Base-by-base conservation (phyloP, 441 rosid species). In the Viola pubescens region DNA sequence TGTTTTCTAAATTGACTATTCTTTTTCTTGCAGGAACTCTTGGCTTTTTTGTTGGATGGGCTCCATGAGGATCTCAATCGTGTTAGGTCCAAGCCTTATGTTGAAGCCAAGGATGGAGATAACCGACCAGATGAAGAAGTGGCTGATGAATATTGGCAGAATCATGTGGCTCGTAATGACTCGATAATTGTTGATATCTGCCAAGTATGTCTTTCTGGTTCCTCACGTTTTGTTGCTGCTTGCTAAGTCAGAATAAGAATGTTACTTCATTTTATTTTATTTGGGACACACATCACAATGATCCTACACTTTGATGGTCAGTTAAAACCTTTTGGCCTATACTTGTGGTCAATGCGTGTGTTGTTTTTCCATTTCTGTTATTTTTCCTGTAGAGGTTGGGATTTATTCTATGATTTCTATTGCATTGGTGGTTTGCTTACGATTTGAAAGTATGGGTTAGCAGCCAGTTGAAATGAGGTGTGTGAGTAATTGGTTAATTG, bases 11-110 rank as follows among this genome's bases (percentile, higher is more conserved):
- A 9, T 12, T 39, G 37, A 50, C 19, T 57, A 9, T 9, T 16
- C 45, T 7, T 14, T 49, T 16, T 11, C 37, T 16, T 40, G 39
- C 58, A 87, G 94, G 95, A 84, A 65, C 77, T 87, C 59, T 87
- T 84, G 60, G 80, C 89, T 54, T 87, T 84, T 73, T 69, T 87
- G 70, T 66, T 87, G 77, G 95, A 87, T 82, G 95, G 87, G 49
- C 87, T 87, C 41, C 95, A 87, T 56, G 95, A 84, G 78, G 94
- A 87, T 82, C 77, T 87, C 57, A 87, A 87, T 68, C 86, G 84
- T 43, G 94, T 87, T 52, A 87, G 79, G 73, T 63, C 70, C 68
- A 87, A 87, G 71, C 95, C 91, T 34, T 87, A 84, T 61, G 70
- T 81, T 50, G 87, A 81, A 77, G 81, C 70, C 47, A 77, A 81